phyloP scores from a whole-genome alignment of 1,284 basidiomycete species.

The Ustilago shanxiensis region DNA sequence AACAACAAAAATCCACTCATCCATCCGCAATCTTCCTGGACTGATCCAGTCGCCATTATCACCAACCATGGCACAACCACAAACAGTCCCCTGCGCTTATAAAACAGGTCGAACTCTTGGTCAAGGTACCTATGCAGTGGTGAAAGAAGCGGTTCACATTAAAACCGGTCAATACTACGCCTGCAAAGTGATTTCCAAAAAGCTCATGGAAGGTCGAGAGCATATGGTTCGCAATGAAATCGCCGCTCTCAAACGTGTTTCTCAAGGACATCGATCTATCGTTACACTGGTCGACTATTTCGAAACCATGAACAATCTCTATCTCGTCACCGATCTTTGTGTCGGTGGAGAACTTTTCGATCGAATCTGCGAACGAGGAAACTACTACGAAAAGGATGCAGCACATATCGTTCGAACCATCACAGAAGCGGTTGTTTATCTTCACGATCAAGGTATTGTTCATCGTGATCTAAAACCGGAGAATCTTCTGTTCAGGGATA shows the following conservation, averaged over 20 bases:
- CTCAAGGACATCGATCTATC: constrained; percentile 84
- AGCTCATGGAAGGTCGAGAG: constrained; percentile 82
- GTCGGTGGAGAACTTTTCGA: constrained; percentile 98
- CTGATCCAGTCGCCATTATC: no score
- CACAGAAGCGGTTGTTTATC: constrained; percentile 87
- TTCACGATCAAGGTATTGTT: constrained; percentile 94
- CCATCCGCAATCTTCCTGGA: no score
- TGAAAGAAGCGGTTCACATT: constrained; percentile 96
- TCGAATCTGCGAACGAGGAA: constrained; percentile 96
- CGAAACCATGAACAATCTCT: constrained; percentile 90
- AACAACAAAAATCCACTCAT: no score
- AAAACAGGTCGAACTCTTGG: constrained; percentile 72
- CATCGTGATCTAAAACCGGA: constrained; percentile 98
- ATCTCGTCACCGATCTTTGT: constrained; percentile 93
- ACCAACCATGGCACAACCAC: constrained; percentile 43
- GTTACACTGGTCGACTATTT: constrained; percentile 90
- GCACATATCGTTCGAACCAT: constrained; percentile 89
- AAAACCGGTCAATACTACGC: constrained; percentile 77
- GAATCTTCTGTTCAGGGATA: constrained; percentile 92
- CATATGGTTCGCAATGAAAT: constrained; percentile 92
- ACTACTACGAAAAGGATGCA: constrained; percentile 97
- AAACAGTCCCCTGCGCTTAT: constrained; percentile 68
- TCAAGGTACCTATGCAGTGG: constrained; percentile 90
- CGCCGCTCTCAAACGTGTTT: constrained; percentile 91
- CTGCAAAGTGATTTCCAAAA: constrained; percentile 81